Conservation (phyloP, 2,329 filamentous ascomycete species). For the Penicillium crustosum region DNA sequence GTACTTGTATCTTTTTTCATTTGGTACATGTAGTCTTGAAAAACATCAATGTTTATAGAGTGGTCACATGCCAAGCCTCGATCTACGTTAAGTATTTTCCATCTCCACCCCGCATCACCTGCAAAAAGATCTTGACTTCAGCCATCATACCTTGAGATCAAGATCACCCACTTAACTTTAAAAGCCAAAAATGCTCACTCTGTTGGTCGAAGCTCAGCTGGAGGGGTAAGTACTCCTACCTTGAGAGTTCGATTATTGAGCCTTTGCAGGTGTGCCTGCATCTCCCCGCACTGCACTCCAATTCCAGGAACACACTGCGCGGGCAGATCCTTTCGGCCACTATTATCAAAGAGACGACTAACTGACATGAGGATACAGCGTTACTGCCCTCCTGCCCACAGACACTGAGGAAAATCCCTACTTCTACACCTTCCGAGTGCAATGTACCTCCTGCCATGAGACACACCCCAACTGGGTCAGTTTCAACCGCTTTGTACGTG, state of each 20-base stretch:
- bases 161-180: slow-evolving; percentile 5
- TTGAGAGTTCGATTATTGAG: neutral
- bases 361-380: slow-evolving; percentile 53
- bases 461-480: slow-evolving; percentile 82
- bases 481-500: slow-evolving; percentile 80
- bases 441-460: slow-evolving; percentile 97
- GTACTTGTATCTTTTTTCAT: neutral
- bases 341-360: neutral
- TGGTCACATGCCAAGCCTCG: slow-evolving; percentile 26
- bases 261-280: neutral
- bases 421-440: slow-evolving; percentile 96
- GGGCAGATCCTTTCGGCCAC: neutral
- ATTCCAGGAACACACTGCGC: neutral
- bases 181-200: slow-evolving; percentile 38
- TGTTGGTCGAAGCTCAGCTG: slow-evolving; percentile 40
- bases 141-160: slow-evolving; percentile 1
- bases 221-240: slow-evolving; percentile 32
- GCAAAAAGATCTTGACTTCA: slow-evolving; percentile 12
- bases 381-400: slow-evolving; percentile 82
- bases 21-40: too few relatives aligned
- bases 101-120: slow-evolving; percentile 28
- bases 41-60: neutral
- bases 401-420: slow-evolving; percentile 82
- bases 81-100: slow-evolving; percentile 19
- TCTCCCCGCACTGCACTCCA: slow-evolving; percentile 15